These are phyloP conservation scores for Bremia lactucae DNA, from an alignment of 352 stramenopile genomes.

Conservation along the genomic window DNA sequence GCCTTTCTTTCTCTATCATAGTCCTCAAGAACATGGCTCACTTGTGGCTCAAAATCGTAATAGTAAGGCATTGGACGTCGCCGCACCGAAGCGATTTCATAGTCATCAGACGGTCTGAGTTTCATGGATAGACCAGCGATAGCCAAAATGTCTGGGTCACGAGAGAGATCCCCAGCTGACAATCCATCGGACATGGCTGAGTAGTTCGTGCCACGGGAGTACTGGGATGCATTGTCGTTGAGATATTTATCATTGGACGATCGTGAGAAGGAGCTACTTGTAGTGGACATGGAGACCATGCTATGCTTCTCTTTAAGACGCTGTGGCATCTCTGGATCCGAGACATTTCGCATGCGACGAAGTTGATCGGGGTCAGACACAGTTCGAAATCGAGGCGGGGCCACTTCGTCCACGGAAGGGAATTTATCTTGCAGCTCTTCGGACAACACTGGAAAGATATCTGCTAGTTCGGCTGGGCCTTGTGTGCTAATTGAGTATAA, in stretches of 20 bases:
- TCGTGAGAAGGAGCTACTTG: constrained; percentile 40
- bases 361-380: constrained; percentile 24
- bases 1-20: constrained; percentile 5
- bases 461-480: constrained; percentile 15
- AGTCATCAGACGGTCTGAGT: constrained; percentile 16
- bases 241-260: constrained; percentile 22
- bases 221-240: constrained; percentile 24
- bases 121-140: constrained; percentile 41
- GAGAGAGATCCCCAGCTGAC: constrained; percentile 28
- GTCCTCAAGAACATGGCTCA: constrained; percentile 10
- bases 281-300: constrained; percentile 47
- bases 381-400: constrained; percentile 20
- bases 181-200: constrained; percentile 35
- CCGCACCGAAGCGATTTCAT: constrained; percentile 8
- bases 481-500: constrained; percentile 10
- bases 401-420: constrained; percentile 17
- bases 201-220: constrained; percentile 27
- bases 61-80: constrained; percentile 1
- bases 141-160: constrained; percentile 42
- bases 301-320: constrained; percentile 29
- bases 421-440: constrained; percentile 30
- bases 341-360: constrained; percentile 24
- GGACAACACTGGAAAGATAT: constrained; percentile 18
- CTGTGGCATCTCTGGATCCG: constrained; percentile 16
- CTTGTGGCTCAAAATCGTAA: constrained; percentile 9